A percentile compares a stretch with the other conserved stretches of the same genome.
These are phyloP conservation scores for Blastobotrys persicus DNA, from an alignment of 1,139 yeast species.

Conservation along the genomic window DNA sequence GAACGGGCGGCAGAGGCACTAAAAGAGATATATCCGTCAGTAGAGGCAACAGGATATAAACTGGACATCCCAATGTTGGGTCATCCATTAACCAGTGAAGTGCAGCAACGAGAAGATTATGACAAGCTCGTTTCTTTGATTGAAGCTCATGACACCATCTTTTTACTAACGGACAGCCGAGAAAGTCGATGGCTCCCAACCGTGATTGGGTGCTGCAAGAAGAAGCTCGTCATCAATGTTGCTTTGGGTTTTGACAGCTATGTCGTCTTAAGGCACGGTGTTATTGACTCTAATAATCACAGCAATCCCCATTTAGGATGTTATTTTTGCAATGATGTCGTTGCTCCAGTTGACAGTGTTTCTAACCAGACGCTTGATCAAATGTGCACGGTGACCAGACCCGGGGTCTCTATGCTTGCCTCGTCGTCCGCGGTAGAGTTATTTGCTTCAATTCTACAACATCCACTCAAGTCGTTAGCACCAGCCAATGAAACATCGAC, in stretches of 20 bases:
- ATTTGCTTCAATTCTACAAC: conserved; percentile 71
- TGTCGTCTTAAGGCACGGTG: conserved; percentile 91
- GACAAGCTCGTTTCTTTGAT: conserved; percentile 54
- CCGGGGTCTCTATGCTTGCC: conserved; percentile 90
- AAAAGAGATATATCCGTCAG: conserved; percentile 73
- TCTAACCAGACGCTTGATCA: conserved; percentile 88
- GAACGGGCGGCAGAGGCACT: conserved; percentile 70
- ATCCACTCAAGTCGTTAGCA: conserved; percentile 51
- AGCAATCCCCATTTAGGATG: conserved; percentile 65
- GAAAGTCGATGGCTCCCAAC: conserved; percentile 98
- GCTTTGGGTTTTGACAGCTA: conserved; percentile 94
- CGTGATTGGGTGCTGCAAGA: conserved; percentile 61
- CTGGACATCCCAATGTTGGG: conserved; percentile 96
- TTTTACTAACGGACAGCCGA: conserved; percentile 85
- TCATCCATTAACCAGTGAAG: conserved; percentile 65
- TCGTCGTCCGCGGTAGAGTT: conserved; percentile 85
- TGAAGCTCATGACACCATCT: conserved; percentile 68
- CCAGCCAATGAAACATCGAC: conserved; percentile 35
- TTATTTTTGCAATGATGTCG: conserved; percentile 92
- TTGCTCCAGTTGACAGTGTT: conserved; percentile 85
- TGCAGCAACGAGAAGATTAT: conserved; percentile 50
- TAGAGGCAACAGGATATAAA: conserved; percentile 56
- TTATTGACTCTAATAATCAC: conserved; percentile 30
- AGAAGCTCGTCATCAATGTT: conserved; percentile 79
- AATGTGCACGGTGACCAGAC: conserved; percentile 97